A percentile compares a stretch with the other conserved stretches of the same genome.
Evolutionary conservation across 352 stramenopile genomes (phyloP).

Genomic region (Poterioochromonas sp.): DNA sequence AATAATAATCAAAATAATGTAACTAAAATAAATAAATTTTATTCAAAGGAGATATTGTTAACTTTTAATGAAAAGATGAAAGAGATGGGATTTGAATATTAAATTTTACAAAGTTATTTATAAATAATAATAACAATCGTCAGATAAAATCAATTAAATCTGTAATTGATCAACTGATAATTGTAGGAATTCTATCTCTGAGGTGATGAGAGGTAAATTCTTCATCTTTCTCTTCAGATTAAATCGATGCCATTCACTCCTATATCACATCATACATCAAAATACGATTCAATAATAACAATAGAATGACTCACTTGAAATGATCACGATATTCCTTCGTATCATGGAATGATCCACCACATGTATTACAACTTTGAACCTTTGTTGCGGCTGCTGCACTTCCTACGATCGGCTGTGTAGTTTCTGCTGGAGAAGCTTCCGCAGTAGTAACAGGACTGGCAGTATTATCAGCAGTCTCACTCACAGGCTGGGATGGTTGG

Average conservation of each 20-base stretch:
- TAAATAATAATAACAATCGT: no score
- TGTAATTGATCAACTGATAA: not conserved
- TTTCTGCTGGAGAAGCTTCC: not conserved
- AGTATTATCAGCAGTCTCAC: no score
- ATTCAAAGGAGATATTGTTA: no score
- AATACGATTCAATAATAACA: not conserved
- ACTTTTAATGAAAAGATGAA: no score
- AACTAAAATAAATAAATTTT: no score
- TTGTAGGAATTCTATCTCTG: conserved; percentile 15
- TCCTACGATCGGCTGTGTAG: not conserved
- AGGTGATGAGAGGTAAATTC: conserved; percentile 52
- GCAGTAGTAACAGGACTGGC: not conserved
- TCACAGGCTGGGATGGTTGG: not conserved
- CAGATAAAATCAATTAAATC: no score
- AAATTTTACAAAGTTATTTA: no score
- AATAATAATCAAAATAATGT: no score
- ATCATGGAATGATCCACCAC: conserved; percentile 63
- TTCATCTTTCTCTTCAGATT: conserved; percentile 75
- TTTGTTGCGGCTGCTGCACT: not conserved
- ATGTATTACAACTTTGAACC: conserved; percentile 54
- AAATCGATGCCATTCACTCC: conserved; percentile 75
- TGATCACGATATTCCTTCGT: conserved; percentile 68
- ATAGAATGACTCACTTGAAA: conserved; percentile 48
- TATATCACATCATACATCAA: not conserved
- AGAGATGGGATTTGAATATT: no score